These are phyloP conservation scores for Tolypocladium endophyticum DNA, from an alignment of 2,329 filamentous ascomycete species.

Conservation along the genomic window DNA sequence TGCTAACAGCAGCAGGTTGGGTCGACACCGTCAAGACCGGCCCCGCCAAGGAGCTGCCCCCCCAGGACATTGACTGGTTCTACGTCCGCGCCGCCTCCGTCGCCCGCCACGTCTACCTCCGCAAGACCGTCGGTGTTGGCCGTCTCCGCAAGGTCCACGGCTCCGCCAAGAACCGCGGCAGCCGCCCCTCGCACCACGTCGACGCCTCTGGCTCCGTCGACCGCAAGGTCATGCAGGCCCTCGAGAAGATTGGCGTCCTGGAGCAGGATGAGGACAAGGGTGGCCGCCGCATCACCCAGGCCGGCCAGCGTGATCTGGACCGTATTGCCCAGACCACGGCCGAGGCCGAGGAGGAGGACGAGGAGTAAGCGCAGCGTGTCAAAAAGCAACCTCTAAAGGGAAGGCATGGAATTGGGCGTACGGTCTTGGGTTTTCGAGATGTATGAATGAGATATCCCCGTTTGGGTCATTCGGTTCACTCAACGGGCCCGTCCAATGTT, in stretches of 20 bases:
- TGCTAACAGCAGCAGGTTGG: conserved; percentile 55
- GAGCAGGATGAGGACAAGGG: conserved; percentile 98
- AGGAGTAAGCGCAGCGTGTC: conserved; percentile 43
- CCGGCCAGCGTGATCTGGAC: conserved; percentile 98
- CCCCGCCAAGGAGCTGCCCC: conserved; percentile 91
- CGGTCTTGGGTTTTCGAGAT: conserved; percentile 27
- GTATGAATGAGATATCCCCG: conserved; percentile 30
- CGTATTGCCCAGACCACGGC: conserved; percentile 76
- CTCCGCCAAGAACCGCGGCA: conserved; percentile 92
- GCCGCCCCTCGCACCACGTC: conserved; percentile 85
- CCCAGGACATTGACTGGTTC: conserved; percentile 97
- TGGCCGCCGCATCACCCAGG: conserved; percentile 95
- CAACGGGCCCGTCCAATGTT: conserved; percentile 18
- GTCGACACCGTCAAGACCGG: conserved; percentile 99
- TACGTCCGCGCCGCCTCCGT: conserved; percentile 84
- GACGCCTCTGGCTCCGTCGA: conserved; percentile 92
- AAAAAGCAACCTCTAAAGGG: conserved; percentile 2
- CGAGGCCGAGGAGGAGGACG: conserved; percentile 60
- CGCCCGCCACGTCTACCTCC: conserved; percentile 96
- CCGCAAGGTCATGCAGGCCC: conserved; percentile 92
- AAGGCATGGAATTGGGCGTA: conserved; percentile 23
- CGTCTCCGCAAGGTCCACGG: conserved; percentile 95
- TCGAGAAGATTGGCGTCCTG: conserved; percentile 98
- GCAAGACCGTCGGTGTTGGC: conserved; percentile 98
- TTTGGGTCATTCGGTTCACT: conserved; percentile 26